Percentiles rank a stretch among this genome's conserved stretches.
phyloP scores from a whole-genome alignment of 768 basidiomycete genomes.

The Rubroboletus satanas region DNA sequence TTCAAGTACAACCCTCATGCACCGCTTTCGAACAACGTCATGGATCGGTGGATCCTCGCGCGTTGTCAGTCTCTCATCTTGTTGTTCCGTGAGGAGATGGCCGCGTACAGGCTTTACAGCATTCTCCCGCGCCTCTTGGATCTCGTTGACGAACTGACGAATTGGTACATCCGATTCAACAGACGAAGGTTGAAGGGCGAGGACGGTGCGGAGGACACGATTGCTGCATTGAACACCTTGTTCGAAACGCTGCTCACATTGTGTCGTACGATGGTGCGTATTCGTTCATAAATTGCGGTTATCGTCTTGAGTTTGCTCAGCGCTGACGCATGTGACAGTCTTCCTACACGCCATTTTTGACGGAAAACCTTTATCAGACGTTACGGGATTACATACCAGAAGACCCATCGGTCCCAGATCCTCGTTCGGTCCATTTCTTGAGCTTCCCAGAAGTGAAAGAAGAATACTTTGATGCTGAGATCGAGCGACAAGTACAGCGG shows the following conservation, averaged over 20 bases:
- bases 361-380: slow-evolving; percentile 93
- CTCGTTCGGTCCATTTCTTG: slow-evolving; percentile 93
- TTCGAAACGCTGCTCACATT: slow-evolving; percentile 95
- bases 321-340: slow-evolving; percentile 49
- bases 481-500: slow-evolving; percentile 90
- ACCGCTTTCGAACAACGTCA: slow-evolving; percentile 82
- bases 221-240: slow-evolving; percentile 86
- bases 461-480: slow-evolving; percentile 90
- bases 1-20: slow-evolving; percentile 90
- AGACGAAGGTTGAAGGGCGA: slow-evolving; percentile 93
- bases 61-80: slow-evolving; percentile 96
- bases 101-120: slow-evolving; percentile 94
- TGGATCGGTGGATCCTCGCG: slow-evolving; percentile 98
- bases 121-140: slow-evolving; percentile 93
- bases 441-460: slow-evolving; percentile 90
- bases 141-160: slow-evolving; percentile 93
- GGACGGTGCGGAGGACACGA: slow-evolving; percentile 83
- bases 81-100: slow-evolving; percentile 92
- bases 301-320: background rate
- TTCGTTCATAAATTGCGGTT: background rate
- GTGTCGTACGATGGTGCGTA: slow-evolving; percentile 87
- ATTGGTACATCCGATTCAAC: slow-evolving; percentile 99
- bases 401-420: slow-evolving; percentile 64
- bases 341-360: slow-evolving; percentile 97
- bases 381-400: slow-evolving; percentile 82